These are phyloP conservation scores for Plasmodium malariae DNA, from an alignment of 169 alveolate species.

Conservation along the genomic window DNA sequence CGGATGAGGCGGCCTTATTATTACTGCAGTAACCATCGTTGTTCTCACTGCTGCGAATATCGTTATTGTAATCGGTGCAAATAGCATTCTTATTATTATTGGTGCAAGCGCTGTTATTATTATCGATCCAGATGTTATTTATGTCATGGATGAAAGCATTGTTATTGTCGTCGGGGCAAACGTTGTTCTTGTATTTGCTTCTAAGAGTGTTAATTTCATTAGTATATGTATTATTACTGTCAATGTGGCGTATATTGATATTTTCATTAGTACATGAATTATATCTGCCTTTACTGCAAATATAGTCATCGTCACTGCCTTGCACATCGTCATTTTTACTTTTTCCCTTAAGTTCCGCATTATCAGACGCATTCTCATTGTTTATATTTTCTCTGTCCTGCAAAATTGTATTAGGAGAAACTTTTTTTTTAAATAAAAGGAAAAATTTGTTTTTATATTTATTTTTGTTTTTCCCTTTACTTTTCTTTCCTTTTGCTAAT, in stretches of 20 bases:
- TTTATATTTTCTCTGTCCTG: not conserved
- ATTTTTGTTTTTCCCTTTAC: not conserved
- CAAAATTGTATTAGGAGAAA: not conserved
- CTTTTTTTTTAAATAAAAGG: slow-evolving; percentile 12
- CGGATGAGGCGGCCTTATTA: too few relatives aligned
- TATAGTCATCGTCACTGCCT: not conserved
- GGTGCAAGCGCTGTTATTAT: not conserved
- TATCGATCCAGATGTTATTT: not conserved
- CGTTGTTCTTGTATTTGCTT: not conserved
- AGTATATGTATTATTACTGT: not conserved
- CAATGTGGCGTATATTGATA: not conserved
- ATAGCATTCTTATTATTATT: too few relatives aligned
- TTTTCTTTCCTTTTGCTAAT: slow-evolving; percentile 29
- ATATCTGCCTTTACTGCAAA: not conserved
- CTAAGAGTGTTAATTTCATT: not conserved
- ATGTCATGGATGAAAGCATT: too few relatives aligned
- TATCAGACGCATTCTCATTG: not conserved
- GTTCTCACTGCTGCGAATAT: not conserved
- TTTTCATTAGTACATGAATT: not conserved
- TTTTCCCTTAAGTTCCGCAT: not conserved
- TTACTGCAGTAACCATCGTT: not conserved
- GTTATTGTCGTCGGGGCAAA: not conserved
- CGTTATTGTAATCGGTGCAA: too few relatives aligned
- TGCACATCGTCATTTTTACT: not conserved
- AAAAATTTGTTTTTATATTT: slow-evolving; percentile 22